Conservation (phyloP, 169 alveolate species). For the Plasmodium knowlesi region DNA sequence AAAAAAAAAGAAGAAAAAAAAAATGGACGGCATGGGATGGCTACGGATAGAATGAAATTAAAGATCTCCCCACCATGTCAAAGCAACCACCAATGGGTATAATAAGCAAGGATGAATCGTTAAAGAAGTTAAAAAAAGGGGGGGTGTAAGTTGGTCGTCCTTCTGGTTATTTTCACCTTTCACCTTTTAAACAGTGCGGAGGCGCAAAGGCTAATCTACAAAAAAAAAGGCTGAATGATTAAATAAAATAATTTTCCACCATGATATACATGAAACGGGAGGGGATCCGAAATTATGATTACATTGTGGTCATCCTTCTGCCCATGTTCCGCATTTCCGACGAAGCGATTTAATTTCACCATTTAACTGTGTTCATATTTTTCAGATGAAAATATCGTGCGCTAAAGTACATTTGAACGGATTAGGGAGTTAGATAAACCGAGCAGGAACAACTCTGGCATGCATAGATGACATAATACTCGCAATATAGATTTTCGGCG, state of each 20-base stretch:
- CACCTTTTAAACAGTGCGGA: neutral
- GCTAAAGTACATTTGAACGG: neutral
- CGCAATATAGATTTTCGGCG: slow-evolving; percentile 40
- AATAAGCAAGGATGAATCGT: neutral
- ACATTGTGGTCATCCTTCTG: neutral
- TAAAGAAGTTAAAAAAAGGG: neutral
- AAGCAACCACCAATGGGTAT: neutral
- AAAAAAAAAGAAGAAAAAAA: neutral
- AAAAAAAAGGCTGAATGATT: neutral
- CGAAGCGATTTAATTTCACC: neutral
- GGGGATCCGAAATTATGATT: neutral
- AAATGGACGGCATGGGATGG: neutral
- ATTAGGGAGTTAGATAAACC: slow-evolving; percentile 48
- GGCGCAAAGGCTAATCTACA: neutral
- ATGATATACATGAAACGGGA: neutral
- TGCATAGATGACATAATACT: slow-evolving; percentile 37
- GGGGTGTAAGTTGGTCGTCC: neutral
- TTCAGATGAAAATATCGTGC: neutral
- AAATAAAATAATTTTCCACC: neutral
- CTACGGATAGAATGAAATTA: neutral
- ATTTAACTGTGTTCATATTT: neutral
- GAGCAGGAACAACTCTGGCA: slow-evolving; percentile 73
- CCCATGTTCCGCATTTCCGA: neutral
- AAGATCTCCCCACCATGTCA: neutral
- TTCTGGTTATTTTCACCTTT: neutral